Percentiles rank a stretch among this genome's conserved stretches.
phyloP scores from a whole-genome alignment of 805 yeast genomes.

The Starmerella gropengiesseri region DNA sequence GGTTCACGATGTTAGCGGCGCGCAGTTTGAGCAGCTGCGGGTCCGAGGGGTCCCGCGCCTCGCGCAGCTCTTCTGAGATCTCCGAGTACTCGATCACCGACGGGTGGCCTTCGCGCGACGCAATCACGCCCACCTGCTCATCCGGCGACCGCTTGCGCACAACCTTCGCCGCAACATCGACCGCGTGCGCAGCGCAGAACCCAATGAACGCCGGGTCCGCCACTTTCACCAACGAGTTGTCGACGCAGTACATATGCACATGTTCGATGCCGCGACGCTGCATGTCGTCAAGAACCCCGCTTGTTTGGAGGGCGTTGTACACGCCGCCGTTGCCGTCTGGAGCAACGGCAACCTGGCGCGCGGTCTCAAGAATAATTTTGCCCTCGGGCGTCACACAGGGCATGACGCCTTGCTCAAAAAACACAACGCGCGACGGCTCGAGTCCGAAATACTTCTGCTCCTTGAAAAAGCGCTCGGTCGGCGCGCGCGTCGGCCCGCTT shows the following conservation, averaged over 20 bases:
- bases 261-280: slow-evolving; percentile 61
- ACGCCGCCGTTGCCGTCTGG: slow-evolving; percentile 99
- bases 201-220: slow-evolving; percentile 91
- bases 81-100: slow-evolving; percentile 94
- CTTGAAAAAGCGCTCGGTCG: slow-evolving; percentile 63
- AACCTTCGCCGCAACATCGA: slow-evolving; percentile 80
- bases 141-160: slow-evolving; percentile 82
- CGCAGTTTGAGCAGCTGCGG: slow-evolving; percentile 55
- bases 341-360: slow-evolving; percentile 54
- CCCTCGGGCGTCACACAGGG: slow-evolving; percentile 79
- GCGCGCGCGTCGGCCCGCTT: slow-evolving; percentile 67
- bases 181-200: slow-evolving; percentile 56
- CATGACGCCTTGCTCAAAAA: slow-evolving; percentile 89
- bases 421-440: slow-evolving; percentile 44
- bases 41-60: slow-evolving; percentile 43
- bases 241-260: slow-evolving; percentile 94
- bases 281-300: slow-evolving; percentile 61
- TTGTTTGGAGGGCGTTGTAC: slow-evolving; percentile 64
- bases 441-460: slow-evolving; percentile 64
- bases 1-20: slow-evolving; percentile 96
- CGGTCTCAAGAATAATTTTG: slow-evolving; percentile 52
- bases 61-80: slow-evolving; percentile 62
- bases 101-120: slow-evolving; percentile 47
- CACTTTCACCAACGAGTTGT: slow-evolving; percentile 78
- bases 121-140: slow-evolving; percentile 90